Evolutionary conservation across 257 asterid genomes (phyloP).

Genomic region (Nicotiana otophora): DNA sequence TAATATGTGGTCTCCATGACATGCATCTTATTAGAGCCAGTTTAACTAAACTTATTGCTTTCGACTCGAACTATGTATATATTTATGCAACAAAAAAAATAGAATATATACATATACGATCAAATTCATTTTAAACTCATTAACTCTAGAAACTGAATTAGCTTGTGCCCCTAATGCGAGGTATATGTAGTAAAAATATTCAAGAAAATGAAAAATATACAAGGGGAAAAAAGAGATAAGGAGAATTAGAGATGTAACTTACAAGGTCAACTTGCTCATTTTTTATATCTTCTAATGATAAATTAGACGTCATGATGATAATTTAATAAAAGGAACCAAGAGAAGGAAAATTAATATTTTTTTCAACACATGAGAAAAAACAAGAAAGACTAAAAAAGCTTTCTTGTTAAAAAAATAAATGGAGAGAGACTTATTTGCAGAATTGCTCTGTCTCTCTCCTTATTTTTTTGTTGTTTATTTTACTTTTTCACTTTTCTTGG

Average conservation of each 20-base stretch:
- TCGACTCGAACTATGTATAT: not conserved
- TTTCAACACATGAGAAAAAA: not conserved
- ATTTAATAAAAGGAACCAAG: not conserved
- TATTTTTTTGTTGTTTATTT: not conserved
- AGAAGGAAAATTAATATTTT: not conserved
- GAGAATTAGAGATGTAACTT: conserved; percentile 14
- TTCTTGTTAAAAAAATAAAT: not conserved
- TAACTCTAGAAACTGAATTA: not conserved
- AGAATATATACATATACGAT: not conserved
- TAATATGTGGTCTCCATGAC: not conserved
- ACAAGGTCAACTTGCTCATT: conserved; percentile 65
- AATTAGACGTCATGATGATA: conserved; percentile 39
- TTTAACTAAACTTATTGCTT: no score
- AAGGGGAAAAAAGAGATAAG: not conserved
- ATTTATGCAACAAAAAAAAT: not conserved
- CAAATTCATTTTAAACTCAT: not conserved
- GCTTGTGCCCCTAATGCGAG: not conserved
- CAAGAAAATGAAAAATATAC: not conserved
- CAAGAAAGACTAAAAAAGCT: not conserved
- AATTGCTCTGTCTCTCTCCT: conserved; percentile 7
- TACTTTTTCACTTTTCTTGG: not conserved
- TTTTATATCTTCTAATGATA: conserved; percentile 48
- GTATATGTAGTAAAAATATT: not conserved
- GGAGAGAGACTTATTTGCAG: conserved; percentile 10
- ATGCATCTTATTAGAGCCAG: not conserved